These are phyloP conservation scores for Wallacemonas sp. DNA, from an alignment of 208 protist genomes.

Conservation along the genomic window DNA sequence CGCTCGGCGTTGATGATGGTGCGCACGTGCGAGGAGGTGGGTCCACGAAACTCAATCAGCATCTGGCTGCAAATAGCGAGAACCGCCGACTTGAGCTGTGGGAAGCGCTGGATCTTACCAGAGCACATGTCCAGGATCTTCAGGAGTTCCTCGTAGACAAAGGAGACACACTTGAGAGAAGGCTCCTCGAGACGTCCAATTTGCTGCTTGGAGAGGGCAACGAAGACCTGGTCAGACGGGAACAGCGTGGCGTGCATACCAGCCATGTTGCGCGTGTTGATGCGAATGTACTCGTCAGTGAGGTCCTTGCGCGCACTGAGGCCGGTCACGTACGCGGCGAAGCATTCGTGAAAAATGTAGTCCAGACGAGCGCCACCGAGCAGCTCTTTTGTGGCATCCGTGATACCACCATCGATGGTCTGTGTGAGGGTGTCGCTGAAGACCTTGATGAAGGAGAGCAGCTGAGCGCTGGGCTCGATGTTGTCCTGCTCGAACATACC, in stretches of 20 bases:
- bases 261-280: constrained; percentile 95
- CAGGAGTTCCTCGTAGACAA: constrained; percentile 96
- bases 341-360: constrained; percentile 97
- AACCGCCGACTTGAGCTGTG: constrained; percentile 86
- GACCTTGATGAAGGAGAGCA: constrained; percentile 85
- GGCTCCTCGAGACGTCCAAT: constrained; percentile 95
- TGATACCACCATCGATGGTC: constrained; percentile 93
- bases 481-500: constrained; percentile 86
- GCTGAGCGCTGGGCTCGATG: constrained; percentile 77
- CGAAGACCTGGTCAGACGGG: constrained; percentile 97
- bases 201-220: constrained; percentile 95
- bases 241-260: constrained; percentile 97
- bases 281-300: constrained; percentile 94
- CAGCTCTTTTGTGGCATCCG: constrained; percentile 92
- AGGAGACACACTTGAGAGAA: constrained; percentile 93
- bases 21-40: constrained; percentile 86
- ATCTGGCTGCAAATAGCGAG: constrained; percentile 86
- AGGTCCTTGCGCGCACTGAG: constrained; percentile 92
- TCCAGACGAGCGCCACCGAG: constrained; percentile 95
- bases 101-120: constrained; percentile 85
- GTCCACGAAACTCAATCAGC: constrained; percentile 75
- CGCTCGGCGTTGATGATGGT: constrained; percentile 95
- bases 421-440: constrained; percentile 92
- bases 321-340: constrained; percentile 83
- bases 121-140: constrained; percentile 90